Conservation (phyloP, 495 filamentous ascomycete genomes). For the Lasiosphaeria miniovina region DNA sequence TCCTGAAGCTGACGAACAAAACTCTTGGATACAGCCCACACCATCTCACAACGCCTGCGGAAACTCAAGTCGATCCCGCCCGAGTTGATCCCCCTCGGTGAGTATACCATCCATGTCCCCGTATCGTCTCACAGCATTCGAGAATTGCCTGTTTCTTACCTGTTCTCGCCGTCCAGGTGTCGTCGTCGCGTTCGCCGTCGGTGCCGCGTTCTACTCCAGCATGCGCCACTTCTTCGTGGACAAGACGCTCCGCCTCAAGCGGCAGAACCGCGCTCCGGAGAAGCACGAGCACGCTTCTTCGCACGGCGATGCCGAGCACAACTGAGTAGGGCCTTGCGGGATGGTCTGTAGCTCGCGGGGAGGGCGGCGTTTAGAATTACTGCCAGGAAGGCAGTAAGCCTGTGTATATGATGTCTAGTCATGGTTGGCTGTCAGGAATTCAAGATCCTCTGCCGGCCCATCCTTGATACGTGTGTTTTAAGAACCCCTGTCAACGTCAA, state of each 20-base stretch:
- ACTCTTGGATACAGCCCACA: slow-evolving; percentile 66
- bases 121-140: not conserved
- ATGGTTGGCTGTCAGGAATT: slow-evolving; percentile 11
- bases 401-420: slow-evolving; percentile 24
- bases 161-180: slow-evolving; percentile 55
- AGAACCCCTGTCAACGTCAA: not conserved
- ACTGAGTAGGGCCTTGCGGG: slow-evolving; percentile 25
- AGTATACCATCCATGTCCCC: slow-evolving; percentile 30
- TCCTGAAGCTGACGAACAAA: slow-evolving; percentile 22
- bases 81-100: slow-evolving; percentile 94
- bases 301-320: slow-evolving; percentile 16
- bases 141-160: not conserved
- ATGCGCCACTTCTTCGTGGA: slow-evolving; percentile 77
- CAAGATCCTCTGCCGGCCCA: slow-evolving; percentile 9
- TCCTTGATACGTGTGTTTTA: slow-evolving; percentile 3
- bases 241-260: slow-evolving; percentile 81
- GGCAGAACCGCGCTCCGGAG: slow-evolving; percentile 50
- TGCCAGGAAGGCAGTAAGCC: slow-evolving; percentile 8
- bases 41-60: slow-evolving; percentile 92
- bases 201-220: slow-evolving; percentile 76
- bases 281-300: slow-evolving; percentile 16
- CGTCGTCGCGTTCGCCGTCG: slow-evolving; percentile 66
- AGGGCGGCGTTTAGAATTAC: slow-evolving; percentile 11
- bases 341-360: not conserved
- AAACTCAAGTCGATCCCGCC: slow-evolving; percentile 82